Evolutionary conservation across 1,139 yeast genomes (phyloP), one percentile per base, ranked within the genome.

Genomic region (Hyphopichia wangnamkhiaoensis): DNA sequence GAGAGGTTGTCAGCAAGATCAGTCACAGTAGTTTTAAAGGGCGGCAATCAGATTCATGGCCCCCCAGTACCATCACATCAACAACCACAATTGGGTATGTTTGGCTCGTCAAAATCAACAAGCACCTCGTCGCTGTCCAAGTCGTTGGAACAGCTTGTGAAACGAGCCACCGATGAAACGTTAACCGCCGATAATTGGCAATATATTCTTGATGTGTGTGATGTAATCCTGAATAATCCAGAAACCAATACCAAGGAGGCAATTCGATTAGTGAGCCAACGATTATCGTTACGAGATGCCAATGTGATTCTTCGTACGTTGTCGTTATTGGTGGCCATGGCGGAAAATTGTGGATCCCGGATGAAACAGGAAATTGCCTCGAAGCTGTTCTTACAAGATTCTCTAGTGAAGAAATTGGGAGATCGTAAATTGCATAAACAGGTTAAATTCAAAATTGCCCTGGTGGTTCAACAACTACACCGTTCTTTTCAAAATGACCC

Each of bases 271-370:
- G 63, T 90, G 16, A 70, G 74, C 35, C 61, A 68, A 16, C 72
- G 90, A 37, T 64, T 91, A 34, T 68, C 69, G 27, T 70, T 75
- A 20, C 69, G 76, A 34, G 93, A 88, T 59, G 97, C 95, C 23
- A 93, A 91, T 59, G 84, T 86, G 1, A 80, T 88, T 21, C 67
- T 91, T 39, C 74, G 95, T 50, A 63, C 94, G 0, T 63, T 93
- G 38, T 76, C 96, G 0, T 65, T 93, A 39, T 65, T 88, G 15
- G 76, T 80, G 15, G 84, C 96, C 0, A 62, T 89, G 27, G 96
- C 96, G 1, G 96, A 91, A 61, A 93, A 93, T 59, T 91, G 98
- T 64, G 98, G 98, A 1, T 82, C 95, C 2, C 72, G 90, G 49
- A 79, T 87, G 78, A 83, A 82, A 52, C 90, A 87, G 46, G 89